Evolutionary conservation across 345 rosid species (phyloP), one percentile per base, ranked within the genome.

Genomic region (Hibiscus tridactylites): DNA sequence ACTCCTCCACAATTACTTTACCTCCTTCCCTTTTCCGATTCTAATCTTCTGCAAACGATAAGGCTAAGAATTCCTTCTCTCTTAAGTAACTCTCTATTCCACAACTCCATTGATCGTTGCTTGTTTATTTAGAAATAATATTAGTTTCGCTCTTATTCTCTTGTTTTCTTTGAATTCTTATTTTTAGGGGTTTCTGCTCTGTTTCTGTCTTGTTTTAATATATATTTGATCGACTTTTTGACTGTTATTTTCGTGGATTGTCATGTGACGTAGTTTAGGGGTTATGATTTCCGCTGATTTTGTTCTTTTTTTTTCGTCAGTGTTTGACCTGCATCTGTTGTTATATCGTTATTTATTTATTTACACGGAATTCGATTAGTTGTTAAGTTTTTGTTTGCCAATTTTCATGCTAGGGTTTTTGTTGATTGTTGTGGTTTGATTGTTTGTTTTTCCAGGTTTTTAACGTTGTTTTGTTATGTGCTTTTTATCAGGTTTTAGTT

Each of bases 401-500:
- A 6, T 17, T 42, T 12, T 39, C 24, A 37, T 58, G 65, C 9
- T 58, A 17, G 33, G 73, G 39, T 21, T 6, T 71, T 35, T 37
- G 52, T 57, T 42, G 24, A 21, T 21, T 52, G 39, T 28, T 52
- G 16, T 50, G 15, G 61, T 26, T 16, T 53, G 19, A 28, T 68
- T 21, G 53, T 12, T 65, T 65, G 17, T 1, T 44, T 26, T 21
- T 13, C 11, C 6, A 15, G 10, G 64, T 50, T 13, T 13, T 58
- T 57, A 33, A 8, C 47, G 17, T 53, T 68, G 26, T 53, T 13
- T 75, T 11, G 35, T 13, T 69, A 52, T 29, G 2, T 74, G 60
- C 26, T 15, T 2, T 61, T 75, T 12, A 12, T 26, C 61, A 54
- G 78, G 65, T 15, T 19, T 68, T 58, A 62, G 68, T 31, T 61